These are phyloP conservation scores for Pulveroboletus sp. DNA, from an alignment of 768 basidiomycete species.

Conservation along the genomic window DNA sequence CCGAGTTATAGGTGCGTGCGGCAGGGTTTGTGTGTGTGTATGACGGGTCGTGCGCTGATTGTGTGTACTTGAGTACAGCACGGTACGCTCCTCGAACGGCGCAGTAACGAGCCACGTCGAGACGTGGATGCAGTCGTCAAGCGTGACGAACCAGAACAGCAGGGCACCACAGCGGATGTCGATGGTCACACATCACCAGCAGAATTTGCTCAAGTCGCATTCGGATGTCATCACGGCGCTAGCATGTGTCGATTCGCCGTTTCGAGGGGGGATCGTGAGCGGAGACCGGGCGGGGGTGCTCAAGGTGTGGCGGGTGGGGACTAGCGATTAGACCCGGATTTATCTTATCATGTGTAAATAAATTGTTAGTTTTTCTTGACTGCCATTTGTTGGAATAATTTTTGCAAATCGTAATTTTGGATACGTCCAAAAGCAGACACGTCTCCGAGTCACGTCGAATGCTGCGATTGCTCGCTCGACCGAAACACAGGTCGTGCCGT, in stretches of 20 bases:
- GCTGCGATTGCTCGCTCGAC: conserved; percentile 33
- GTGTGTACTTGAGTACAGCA: conserved; percentile 17
- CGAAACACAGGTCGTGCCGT: conserved; percentile 17
- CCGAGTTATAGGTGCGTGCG: conserved; percentile 66
- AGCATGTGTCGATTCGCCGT: conserved; percentile 86
- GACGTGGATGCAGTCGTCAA: conserved; percentile 50
- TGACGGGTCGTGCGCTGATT: conserved; percentile 1
- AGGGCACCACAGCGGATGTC: conserved; percentile 73
- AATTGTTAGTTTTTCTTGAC: not conserved
- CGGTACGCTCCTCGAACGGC: conserved; percentile 34
- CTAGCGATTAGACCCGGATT: conserved; percentile 32
- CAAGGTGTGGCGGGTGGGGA: conserved; percentile 83
- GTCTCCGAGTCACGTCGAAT: conserved; percentile 22
- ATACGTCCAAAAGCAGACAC: conserved; percentile 24
- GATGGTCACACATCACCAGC: conserved; percentile 76
- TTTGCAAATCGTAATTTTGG: not conserved
- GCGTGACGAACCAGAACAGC: conserved; percentile 47
- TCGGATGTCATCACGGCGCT: conserved; percentile 87
- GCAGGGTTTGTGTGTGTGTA: not conserved
- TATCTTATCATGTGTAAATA: not conserved
- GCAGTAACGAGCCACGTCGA: conserved; percentile 54
- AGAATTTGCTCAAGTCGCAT: conserved; percentile 79
- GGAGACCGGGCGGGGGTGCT: conserved; percentile 86
- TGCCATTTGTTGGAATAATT: not conserved
- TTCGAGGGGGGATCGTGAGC: conserved; percentile 87